phyloP scores from a whole-genome alignment of 2,329 filamentous ascomycete species.

The Scleromitrula shiraiana region DNA sequence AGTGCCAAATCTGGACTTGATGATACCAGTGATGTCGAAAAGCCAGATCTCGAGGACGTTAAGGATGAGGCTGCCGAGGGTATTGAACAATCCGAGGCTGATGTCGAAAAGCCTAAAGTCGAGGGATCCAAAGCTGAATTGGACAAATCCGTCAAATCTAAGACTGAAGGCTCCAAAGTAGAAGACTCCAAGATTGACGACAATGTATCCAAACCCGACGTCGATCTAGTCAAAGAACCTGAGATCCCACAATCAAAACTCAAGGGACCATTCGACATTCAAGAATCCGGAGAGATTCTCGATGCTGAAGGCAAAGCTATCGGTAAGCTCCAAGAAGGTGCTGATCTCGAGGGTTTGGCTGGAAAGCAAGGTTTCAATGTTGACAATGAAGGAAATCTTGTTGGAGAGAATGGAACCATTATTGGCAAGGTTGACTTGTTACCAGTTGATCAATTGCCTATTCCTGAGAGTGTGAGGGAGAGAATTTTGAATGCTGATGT shows the following conservation, averaged over 20 bases:
- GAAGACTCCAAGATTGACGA: not conserved
- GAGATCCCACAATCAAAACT: conserved; percentile 4
- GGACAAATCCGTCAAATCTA: too few species aligned
- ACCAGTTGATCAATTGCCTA: conserved; percentile 6
- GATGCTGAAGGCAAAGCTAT: conserved; percentile 7
- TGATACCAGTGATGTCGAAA: conserved; percentile 22
- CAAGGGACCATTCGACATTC: conserved; percentile 8
- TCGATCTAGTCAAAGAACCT: not conserved
- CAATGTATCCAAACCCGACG: conserved; percentile 30
- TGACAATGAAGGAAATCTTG: conserved; percentile 51
- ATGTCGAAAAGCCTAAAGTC: not conserved
- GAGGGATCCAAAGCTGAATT: conserved; percentile 37
- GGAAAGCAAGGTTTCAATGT: conserved; percentile 39
- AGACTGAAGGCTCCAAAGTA: not conserved
- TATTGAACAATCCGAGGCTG: not conserved
- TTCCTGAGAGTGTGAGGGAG: conserved; percentile 6
- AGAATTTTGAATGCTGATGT: conserved; percentile 1
- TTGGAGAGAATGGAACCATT: conserved; percentile 50
- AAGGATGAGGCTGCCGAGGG: not conserved
- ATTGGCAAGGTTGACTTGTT: conserved; percentile 43
- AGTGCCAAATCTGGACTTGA: conserved; percentile 9
- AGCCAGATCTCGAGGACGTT: conserved; percentile 28
- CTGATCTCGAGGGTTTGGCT: conserved; percentile 2
- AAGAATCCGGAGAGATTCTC: conserved; percentile 4
- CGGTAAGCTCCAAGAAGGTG: conserved; percentile 4